Percentiles rank a stretch among this genome's conserved stretches.
phyloP scores from a whole-genome alignment of 176 grass and related monocot genomes.

The Carex littledalei region DNA sequence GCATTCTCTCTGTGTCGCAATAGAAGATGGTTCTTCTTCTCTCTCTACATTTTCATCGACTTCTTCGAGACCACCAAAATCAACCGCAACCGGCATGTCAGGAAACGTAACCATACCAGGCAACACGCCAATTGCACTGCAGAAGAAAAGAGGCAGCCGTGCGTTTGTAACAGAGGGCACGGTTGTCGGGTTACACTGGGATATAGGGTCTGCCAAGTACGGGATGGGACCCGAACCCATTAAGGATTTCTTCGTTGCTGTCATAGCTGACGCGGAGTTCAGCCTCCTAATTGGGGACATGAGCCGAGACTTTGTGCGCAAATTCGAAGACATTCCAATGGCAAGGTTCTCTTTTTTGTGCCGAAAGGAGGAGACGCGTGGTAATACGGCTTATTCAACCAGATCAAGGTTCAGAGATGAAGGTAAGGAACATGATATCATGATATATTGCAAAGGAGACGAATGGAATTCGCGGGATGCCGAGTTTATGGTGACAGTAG shows the following conservation, averaged over 20 bases:
- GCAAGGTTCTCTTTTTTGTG: constrained; percentile 33
- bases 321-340: constrained; percentile 50
- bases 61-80: constrained; percentile 18
- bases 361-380: constrained; percentile 56
- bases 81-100: constrained; percentile 21
- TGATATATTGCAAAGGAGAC: constrained; percentile 51
- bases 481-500: constrained; percentile 61
- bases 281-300: constrained; percentile 70
- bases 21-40: constrained; percentile 39
- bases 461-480: constrained; percentile 32
- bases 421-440: constrained; percentile 65
- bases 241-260: constrained; percentile 67
- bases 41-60: background rate
- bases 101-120: background rate
- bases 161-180: constrained; percentile 51
- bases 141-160: constrained; percentile 51
- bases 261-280: constrained; percentile 73
- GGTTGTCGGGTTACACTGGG: constrained; percentile 48
- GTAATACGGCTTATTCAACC: constrained; percentile 40
- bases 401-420: constrained; percentile 42
- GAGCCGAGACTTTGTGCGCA: constrained; percentile 47
- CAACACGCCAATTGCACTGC: constrained; percentile 17
- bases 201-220: constrained; percentile 51
- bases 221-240: constrained; percentile 41
- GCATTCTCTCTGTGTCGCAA: constrained; percentile 27